Evolutionary conservation across 192 early-diverging fungal genomes (phyloP).

Genomic region (Coemansia sp.): DNA sequence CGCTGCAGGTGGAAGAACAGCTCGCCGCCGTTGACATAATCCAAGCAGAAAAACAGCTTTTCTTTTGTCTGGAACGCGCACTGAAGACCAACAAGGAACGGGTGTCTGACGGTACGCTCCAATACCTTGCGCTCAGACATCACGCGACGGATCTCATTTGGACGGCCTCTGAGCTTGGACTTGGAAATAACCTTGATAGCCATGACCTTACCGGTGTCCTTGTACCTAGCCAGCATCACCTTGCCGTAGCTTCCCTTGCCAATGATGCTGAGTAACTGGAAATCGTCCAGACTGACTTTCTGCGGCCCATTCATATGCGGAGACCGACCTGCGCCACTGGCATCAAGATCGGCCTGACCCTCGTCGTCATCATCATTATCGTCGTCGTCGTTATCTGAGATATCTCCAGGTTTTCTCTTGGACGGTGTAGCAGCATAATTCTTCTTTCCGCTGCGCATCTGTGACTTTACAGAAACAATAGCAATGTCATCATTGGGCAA

Average conservation of each 20-base stretch:
- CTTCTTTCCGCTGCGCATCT: constrained; percentile 34
- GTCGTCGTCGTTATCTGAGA: neutral
- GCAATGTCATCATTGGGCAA: constrained; percentile 29
- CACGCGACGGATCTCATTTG: constrained; percentile 60
- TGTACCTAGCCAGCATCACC: constrained; percentile 65
- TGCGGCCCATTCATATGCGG: constrained; percentile 8
- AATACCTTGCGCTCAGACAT: constrained; percentile 66
- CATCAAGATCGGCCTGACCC: neutral
- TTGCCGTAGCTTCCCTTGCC: constrained; percentile 70
- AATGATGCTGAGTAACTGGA: constrained; percentile 62
- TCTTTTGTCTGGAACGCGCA: constrained; percentile 74
- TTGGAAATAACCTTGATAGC: constrained; percentile 69
- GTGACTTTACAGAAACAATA: constrained; percentile 36
- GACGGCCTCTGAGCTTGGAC: constrained; percentile 56
- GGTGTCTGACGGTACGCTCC: constrained; percentile 53
- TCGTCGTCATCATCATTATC: neutral
- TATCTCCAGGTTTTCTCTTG: neutral
- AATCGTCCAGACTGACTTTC: constrained; percentile 45
- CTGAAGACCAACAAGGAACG: constrained; percentile 71
- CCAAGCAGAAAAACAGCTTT: constrained; percentile 67
- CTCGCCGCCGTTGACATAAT: constrained; percentile 76
- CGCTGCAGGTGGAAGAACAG: constrained; percentile 72
- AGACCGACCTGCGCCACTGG: neutral
- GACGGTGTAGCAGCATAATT: neutral
- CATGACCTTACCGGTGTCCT: constrained; percentile 54